A percentile compares a stretch with the other conserved stretches of the same genome.
These are phyloP conservation scores for Euphorbia schlechtendalii DNA, from an alignment of 441 rosid genomes.

Conservation along the genomic window DNA sequence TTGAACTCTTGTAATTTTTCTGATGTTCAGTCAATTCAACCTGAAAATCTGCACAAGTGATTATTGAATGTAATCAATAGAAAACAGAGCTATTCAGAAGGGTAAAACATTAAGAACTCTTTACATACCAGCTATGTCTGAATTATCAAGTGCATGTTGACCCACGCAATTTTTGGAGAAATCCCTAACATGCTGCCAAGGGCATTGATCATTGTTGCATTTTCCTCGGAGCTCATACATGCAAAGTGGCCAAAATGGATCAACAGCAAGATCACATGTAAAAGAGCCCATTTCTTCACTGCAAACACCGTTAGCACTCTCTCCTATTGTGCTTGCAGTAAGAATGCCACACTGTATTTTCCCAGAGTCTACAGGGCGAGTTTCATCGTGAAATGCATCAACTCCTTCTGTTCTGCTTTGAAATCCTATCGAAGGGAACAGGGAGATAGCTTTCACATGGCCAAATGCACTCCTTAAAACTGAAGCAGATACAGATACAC, in stretches of 20 bases:
- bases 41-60: constrained; percentile 48
- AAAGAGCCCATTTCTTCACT: constrained; percentile 42
- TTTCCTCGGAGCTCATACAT: constrained; percentile 94
- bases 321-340: constrained; percentile 27
- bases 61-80: constrained; percentile 21
- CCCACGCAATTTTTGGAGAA: constrained; percentile 29
- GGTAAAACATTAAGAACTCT: neutral
- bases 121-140: constrained; percentile 42
- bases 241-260: constrained; percentile 87
- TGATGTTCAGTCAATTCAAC: constrained; percentile 28
- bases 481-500: constrained; percentile 33
- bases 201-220: constrained; percentile 90
- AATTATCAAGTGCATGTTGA: constrained; percentile 29
- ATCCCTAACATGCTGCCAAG: constrained; percentile 85
- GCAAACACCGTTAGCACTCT: constrained; percentile 19
- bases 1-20: constrained; percentile 24
- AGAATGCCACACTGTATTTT: constrained; percentile 24
- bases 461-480: constrained; percentile 50
- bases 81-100: constrained; percentile 16
- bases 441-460: constrained; percentile 41
- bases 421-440: constrained; percentile 22
- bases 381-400: constrained; percentile 20
- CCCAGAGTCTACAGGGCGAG: constrained; percentile 26
- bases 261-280: constrained; percentile 44
- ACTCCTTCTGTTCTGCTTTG: constrained; percentile 25